Conservation (phyloP, 2,329 filamentous ascomycete genomes). For the Diaporthe aspalathi region DNA sequence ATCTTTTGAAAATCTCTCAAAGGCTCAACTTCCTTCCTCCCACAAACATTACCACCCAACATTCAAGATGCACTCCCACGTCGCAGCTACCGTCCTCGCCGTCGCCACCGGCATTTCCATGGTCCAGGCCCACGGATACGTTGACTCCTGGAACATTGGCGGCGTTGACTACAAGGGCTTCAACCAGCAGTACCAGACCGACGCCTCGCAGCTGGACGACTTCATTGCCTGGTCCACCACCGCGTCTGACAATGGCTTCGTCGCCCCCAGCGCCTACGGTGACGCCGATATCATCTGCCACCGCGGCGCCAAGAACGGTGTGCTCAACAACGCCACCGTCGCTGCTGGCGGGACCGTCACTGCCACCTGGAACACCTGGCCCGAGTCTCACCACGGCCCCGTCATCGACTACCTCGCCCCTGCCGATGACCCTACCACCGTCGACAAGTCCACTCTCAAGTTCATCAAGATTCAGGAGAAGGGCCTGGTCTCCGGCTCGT, state of each 20-base stretch:
- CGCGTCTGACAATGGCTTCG: conserved; percentile 53
- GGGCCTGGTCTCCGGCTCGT: conserved; percentile 60
- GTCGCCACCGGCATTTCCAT: conserved; percentile 40
- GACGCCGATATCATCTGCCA: conserved; percentile 54
- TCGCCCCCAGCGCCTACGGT: conserved; percentile 51
- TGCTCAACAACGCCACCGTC: conserved; percentile 48
- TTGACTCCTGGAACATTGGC: conserved; percentile 45
- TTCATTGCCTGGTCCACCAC: conserved; percentile 39
- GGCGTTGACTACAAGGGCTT: conserved; percentile 45
- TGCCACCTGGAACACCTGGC: conserved; percentile 54
- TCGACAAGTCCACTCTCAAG: conserved; percentile 63
- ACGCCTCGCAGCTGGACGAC: conserved; percentile 33
- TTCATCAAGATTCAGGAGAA: conserved; percentile 73
- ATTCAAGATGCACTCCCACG: conserved; percentile 35
- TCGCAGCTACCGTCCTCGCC: conserved; percentile 28
- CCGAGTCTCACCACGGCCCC: conserved; percentile 58
- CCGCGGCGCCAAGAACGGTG: conserved; percentile 46
- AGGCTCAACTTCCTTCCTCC: conserved; percentile 5
- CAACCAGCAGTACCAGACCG: conserved; percentile 37
- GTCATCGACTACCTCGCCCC: conserved; percentile 73
- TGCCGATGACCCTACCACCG: conserved; percentile 64
- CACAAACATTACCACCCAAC: not conserved
- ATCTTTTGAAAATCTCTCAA: conserved; percentile 10
- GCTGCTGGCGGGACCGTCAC: conserved; percentile 51
- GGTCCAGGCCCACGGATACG: conserved; percentile 47